phyloP scores from a whole-genome alignment of 441 rosid species.

The Hura crepitans region DNA sequence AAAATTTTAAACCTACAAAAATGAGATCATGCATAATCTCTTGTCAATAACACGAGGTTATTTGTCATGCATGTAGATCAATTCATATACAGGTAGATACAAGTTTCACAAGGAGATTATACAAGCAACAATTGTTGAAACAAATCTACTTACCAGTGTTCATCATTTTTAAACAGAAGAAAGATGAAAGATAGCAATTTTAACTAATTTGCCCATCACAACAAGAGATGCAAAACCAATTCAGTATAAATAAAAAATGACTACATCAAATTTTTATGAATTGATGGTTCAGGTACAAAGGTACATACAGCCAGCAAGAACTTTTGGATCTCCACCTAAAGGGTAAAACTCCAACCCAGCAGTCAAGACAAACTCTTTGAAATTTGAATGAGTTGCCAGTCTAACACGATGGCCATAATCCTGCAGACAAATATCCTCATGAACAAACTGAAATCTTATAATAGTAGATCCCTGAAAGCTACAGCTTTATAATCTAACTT shows the following conservation, averaged over 20 bases:
- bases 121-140: neutral
- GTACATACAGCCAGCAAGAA: constrained; percentile 95
- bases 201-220: neutral
- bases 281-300: neutral
- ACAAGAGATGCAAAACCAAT: constrained; percentile 7
- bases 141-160: neutral
- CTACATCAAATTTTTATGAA: neutral
- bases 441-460: constrained; percentile 11
- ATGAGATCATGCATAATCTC: neutral
- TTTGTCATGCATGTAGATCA: neutral
- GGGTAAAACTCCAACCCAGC: constrained; percentile 97
- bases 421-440: constrained; percentile 45
- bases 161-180: neutral
- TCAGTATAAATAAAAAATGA: neutral
- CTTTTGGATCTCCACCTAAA: constrained; percentile 96
- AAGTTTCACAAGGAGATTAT: neutral
- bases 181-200: neutral
- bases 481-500: neutral
- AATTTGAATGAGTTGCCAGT: constrained; percentile 94
- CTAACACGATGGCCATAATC: constrained; percentile 99
- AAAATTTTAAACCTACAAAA: neutral
- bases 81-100: neutral
- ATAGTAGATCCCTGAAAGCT: constrained; percentile 3
- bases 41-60: neutral
- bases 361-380: constrained; percentile 94